Percentiles rank a stretch among this genome's conserved stretches.
These are phyloP conservation scores for Hydnum rufescens DNA, from an alignment of 768 basidiomycete species.

Conservation along the genomic window DNA sequence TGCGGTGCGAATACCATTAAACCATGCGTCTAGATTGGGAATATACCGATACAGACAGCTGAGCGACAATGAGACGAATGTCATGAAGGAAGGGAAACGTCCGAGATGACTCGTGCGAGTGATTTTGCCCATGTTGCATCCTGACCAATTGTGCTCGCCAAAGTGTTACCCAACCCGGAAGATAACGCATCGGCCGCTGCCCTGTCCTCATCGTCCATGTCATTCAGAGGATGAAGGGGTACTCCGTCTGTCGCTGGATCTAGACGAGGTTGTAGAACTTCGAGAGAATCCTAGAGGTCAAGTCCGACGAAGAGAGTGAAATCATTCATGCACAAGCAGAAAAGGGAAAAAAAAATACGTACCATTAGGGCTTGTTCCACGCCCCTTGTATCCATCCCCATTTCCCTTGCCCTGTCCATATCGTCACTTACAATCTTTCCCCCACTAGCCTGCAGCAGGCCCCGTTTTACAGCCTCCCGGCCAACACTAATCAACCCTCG, in stretches of 20 bases:
- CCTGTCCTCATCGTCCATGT: slow-evolving; percentile 28
- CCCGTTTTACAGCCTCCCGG: slow-evolving; percentile 66
- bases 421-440: slow-evolving; percentile 42
- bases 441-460: slow-evolving; percentile 62
- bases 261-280: slow-evolving; percentile 35
- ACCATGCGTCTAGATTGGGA: too few relatives aligned
- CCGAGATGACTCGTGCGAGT: too few relatives aligned
- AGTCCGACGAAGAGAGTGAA: not conserved
- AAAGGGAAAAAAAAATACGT: slow-evolving; percentile 9
- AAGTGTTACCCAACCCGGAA: slow-evolving; percentile 39
- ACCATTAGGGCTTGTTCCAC: slow-evolving; percentile 48
- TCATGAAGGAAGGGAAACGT: too few relatives aligned
- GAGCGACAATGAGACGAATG: too few relatives aligned
- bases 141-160: slow-evolving; percentile 32
- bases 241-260: slow-evolving; percentile 25
- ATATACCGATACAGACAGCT: too few relatives aligned
- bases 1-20: too few relatives aligned
- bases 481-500: slow-evolving; percentile 72
- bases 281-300: slow-evolving; percentile 34
- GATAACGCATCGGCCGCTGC: slow-evolving; percentile 27
- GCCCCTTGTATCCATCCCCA: slow-evolving; percentile 20
- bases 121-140: slow-evolving; percentile 41
- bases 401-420: slow-evolving; percentile 31
- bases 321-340: not conserved
- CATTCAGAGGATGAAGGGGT: slow-evolving; percentile 28